Conservation (phyloP, 148 eudicot genomes). For the Chenopodium suecicum region DNA sequence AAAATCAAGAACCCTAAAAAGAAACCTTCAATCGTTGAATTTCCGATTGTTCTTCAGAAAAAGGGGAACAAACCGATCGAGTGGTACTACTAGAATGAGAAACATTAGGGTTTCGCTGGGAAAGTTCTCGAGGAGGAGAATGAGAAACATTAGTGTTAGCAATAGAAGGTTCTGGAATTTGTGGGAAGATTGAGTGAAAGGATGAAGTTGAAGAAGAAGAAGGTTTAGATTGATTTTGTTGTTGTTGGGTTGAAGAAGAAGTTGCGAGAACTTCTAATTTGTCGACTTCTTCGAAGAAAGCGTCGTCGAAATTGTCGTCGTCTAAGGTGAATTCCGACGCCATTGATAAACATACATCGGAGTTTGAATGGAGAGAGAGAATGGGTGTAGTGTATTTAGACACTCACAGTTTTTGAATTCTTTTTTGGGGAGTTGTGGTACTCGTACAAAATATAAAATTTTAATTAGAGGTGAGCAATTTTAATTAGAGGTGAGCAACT, state of each 20-base stretch:
- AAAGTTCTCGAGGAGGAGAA: conserved; percentile 78
- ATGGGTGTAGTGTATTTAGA: neutral
- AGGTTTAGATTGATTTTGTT: neutral
- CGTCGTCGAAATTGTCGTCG: conserved; percentile 48
- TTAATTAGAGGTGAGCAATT: no score
- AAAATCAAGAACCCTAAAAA: neutral
- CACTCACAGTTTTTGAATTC: no score
- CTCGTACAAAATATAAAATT: no score
- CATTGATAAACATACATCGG: neutral
- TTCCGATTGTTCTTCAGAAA: conserved; percentile 34
- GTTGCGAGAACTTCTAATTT: conserved; percentile 47
- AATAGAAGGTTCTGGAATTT: conserved; percentile 29
- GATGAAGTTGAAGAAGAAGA: conserved; percentile 17
- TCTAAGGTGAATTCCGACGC: conserved; percentile 45
- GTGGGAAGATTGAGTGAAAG: conserved; percentile 23
- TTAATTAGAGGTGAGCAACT: no score
- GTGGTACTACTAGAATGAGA: neutral
- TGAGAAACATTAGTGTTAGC: conserved; percentile 28
- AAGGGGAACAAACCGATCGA: conserved; percentile 24
- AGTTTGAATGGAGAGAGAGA: neutral
- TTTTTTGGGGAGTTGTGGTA: no score
- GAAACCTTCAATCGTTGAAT: conserved; percentile 56
- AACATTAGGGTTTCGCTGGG: conserved; percentile 46
- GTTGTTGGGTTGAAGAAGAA: conserved; percentile 32
- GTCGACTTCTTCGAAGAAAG: conserved; percentile 31